Evolutionary conservation across 768 basidiomycete species (phyloP).

Genomic region (Chalciporus chontae): DNA sequence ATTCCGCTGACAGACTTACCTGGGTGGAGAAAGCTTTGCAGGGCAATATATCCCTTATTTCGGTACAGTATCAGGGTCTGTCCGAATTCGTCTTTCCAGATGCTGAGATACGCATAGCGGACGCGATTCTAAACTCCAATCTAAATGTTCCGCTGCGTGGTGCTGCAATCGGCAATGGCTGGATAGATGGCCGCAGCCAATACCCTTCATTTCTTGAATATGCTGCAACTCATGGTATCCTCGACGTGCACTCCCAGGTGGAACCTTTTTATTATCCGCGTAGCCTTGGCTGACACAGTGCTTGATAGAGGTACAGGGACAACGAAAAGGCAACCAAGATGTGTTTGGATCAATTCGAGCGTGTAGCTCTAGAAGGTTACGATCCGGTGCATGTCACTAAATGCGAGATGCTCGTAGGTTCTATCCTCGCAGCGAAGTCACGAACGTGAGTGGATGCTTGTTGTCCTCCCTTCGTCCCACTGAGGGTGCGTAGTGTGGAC

Average conservation of each 20-base stretch:
- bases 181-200: conserved; percentile 89
- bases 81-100: not conserved
- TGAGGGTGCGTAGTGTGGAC: conserved; percentile 48
- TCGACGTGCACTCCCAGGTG: conserved; percentile 71
- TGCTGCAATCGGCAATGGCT: conserved; percentile 93
- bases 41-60: conserved; percentile 98
- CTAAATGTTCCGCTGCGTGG: conserved; percentile 68
- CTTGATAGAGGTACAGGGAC: conserved; percentile 53
- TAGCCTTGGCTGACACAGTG: not conserved
- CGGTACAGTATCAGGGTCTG: conserved; percentile 41
- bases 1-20: conserved; percentile 68
- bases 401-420: conserved; percentile 61
- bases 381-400: conserved; percentile 52
- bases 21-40: conserved; percentile 95
- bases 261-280: conserved; percentile 12
- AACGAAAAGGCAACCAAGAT: conserved; percentile 54
- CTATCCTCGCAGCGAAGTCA: conserved; percentile 30
- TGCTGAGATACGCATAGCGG: conserved; percentile 45
- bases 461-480: not conserved
- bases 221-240: conserved; percentile 70
- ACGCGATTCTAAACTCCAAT: conserved; percentile 64
- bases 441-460: conserved; percentile 19
- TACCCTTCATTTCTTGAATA: conserved; percentile 90
- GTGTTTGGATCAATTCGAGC: conserved; percentile 50
- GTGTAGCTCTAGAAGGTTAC: conserved; percentile 25